phyloP scores from a whole-genome alignment of 768 basidiomycete species.

The Rhodotorula diobovata region DNA sequence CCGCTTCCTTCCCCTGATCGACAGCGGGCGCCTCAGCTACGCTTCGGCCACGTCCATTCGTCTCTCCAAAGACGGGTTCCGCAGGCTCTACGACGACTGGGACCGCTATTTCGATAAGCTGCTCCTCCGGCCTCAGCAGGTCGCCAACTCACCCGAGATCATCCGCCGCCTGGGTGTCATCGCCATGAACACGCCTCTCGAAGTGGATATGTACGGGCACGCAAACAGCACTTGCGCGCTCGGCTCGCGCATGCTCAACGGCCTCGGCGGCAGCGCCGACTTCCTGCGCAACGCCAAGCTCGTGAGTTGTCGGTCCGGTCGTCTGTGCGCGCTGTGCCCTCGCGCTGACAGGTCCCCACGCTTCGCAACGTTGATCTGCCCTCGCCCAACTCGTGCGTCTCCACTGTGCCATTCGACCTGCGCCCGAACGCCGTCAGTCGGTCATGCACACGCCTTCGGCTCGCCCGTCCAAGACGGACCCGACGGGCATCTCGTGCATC shows the following conservation, averaged over 20 bases:
- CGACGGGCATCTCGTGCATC: conserved; percentile 44
- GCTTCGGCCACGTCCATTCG: conserved; percentile 48
- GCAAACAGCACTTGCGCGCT: conserved; percentile 44
- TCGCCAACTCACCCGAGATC: conserved; percentile 44
- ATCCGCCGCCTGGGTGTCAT: conserved; percentile 43
- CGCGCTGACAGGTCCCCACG: too few species aligned
- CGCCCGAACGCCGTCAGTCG: conserved; percentile 1
- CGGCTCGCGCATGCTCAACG: conserved; percentile 45
- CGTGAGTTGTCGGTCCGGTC: too few species aligned
- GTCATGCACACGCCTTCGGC: conserved; percentile 44
- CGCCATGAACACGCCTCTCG: conserved; percentile 42
- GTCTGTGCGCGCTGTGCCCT: too few species aligned
- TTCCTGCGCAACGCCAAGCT: conserved; percentile 45
- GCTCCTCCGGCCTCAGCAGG: conserved; percentile 43
- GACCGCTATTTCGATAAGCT: conserved; percentile 39
- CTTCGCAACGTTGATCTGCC: too few species aligned
- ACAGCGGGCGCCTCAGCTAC: conserved; percentile 47
- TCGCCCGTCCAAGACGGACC: conserved; percentile 1
- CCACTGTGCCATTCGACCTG: too few species aligned
- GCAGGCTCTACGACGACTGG: conserved; percentile 39
- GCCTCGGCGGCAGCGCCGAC: conserved; percentile 40
- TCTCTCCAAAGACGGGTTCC: conserved; percentile 43
- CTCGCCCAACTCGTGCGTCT: too few species aligned
- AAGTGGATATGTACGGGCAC: conserved; percentile 44
- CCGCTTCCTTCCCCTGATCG: conserved; percentile 47